phyloP scores from a whole-genome alignment of 768 basidiomycete genomes.

The Psilocybe subaeruginosa region DNA sequence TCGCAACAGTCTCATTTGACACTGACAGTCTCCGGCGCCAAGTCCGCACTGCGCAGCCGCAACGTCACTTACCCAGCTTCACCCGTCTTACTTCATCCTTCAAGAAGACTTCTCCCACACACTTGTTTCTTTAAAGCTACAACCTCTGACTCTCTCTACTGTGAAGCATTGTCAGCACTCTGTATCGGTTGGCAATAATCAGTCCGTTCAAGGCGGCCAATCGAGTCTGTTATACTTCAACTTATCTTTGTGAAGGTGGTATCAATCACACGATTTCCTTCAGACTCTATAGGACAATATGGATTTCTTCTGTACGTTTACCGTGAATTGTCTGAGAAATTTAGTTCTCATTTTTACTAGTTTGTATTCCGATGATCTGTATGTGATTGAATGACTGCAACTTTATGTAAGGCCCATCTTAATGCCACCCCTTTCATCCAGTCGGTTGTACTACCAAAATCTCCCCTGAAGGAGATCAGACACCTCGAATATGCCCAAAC shows the following conservation, averaged over 20 bases:
- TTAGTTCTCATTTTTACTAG: slow-evolving; percentile 5
- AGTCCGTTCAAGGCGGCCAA: neutral
- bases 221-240: neutral
- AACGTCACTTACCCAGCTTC: neutral
- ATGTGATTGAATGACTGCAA: neutral
- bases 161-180: too few species aligned
- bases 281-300: slow-evolving; percentile 1
- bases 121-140: neutral
- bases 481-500: slow-evolving; percentile 61
- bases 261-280: neutral
- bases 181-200: too few species aligned
- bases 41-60: neutral
- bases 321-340: neutral
- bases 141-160: neutral
- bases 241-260: neutral
- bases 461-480: slow-evolving; percentile 54
- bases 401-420: neutral
- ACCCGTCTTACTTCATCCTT: neutral
- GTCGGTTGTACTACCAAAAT: slow-evolving; percentile 64
- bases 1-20: neutral
- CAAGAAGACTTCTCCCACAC: neutral
- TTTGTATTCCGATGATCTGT: slow-evolving; percentile 29
- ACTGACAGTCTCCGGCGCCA: neutral
- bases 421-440: slow-evolving; percentile 24
- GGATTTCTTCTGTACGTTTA: slow-evolving; percentile 21